These are phyloP conservation scores for Immersiella caudata DNA, from an alignment of 495 filamentous ascomycete species.

Conservation along the genomic window DNA sequence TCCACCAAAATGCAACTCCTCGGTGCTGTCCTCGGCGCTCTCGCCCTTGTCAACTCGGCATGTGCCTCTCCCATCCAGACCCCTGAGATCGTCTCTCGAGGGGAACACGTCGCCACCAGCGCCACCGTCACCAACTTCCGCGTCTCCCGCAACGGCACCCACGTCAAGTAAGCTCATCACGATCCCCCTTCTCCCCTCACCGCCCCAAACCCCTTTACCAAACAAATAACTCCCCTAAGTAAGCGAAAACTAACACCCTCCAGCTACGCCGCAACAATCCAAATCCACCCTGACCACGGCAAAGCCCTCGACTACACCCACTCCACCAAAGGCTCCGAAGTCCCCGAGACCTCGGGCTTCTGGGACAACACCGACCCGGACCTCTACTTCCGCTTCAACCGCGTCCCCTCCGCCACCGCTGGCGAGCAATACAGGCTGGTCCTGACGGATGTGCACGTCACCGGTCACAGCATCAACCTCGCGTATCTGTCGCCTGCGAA, in stretches of 20 bases:
- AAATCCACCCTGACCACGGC: neutral
- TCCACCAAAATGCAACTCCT: slow-evolving; percentile 2
- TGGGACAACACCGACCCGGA: slow-evolving; percentile 8
- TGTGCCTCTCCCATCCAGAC: slow-evolving; percentile 4
- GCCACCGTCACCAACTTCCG: slow-evolving; percentile 2
- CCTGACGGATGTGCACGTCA: slow-evolving; percentile 2
- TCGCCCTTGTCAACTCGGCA: slow-evolving; percentile 32
- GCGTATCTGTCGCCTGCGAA: neutral
- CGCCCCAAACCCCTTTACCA: neutral
- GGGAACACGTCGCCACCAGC: neutral
- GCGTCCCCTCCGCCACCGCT: neutral
- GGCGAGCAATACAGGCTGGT: neutral
- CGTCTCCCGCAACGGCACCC: neutral
- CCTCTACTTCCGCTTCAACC: slow-evolving; percentile 8
- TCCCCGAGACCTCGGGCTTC: neutral
- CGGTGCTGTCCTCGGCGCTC: slow-evolving; percentile 5
- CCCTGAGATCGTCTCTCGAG: neutral
- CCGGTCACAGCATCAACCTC: neutral
- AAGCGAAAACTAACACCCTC: neutral
- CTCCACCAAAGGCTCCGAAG: neutral
- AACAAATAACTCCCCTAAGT: no score
- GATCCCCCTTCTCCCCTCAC: neutral
- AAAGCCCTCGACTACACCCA: neutral
- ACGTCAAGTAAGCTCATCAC: slow-evolving; percentile 2
- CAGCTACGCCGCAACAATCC: slow-evolving; percentile 10